phyloP scores from a whole-genome alignment of 192 early-diverging fungal species.

The Backusella australiensis region DNA sequence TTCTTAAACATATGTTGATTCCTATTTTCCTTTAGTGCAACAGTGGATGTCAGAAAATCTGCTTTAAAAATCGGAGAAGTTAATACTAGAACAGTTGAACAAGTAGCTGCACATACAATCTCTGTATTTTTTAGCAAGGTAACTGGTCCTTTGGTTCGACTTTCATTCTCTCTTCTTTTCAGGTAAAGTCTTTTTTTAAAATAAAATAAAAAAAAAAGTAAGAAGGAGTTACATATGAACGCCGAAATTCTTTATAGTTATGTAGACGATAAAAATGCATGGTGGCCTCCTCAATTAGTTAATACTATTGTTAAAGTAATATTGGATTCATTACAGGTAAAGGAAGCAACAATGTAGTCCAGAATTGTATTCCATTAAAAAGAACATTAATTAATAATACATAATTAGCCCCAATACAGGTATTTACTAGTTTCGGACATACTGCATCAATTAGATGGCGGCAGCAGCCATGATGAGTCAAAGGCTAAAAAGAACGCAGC shows the following conservation, averaged over 20 bases:
- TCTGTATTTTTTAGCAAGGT: constrained; percentile 8
- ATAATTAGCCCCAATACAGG: constrained; percentile 42
- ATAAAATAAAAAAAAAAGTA: background rate
- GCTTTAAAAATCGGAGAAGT: background rate
- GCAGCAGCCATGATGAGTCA: background rate
- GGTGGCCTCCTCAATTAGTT: constrained; percentile 38
- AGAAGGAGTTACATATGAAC: background rate
- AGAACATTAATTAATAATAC: background rate
- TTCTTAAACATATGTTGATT: background rate
- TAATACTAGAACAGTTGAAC: background rate
- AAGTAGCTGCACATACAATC: background rate
- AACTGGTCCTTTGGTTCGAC: constrained; percentile 19
- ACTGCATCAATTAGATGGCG: constrained; percentile 36
- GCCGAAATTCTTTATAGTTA: constrained; percentile 10
- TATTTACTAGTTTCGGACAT: constrained; percentile 50
- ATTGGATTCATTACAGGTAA: constrained; percentile 36
- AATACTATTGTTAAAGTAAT: constrained; percentile 27
- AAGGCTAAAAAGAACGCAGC: constrained; percentile 38
- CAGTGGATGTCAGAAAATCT: background rate
- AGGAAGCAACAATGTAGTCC: background rate
- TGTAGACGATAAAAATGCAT: constrained; percentile 27
- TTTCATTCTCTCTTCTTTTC: constrained; percentile 14
- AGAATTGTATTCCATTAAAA: background rate
- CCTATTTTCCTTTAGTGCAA: background rate
- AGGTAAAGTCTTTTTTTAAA: background rate